Evolutionary conservation across 768 basidiomycete species (phyloP), one percentile per base, ranked within the genome.

Genomic region (Boletellus ananas): DNA sequence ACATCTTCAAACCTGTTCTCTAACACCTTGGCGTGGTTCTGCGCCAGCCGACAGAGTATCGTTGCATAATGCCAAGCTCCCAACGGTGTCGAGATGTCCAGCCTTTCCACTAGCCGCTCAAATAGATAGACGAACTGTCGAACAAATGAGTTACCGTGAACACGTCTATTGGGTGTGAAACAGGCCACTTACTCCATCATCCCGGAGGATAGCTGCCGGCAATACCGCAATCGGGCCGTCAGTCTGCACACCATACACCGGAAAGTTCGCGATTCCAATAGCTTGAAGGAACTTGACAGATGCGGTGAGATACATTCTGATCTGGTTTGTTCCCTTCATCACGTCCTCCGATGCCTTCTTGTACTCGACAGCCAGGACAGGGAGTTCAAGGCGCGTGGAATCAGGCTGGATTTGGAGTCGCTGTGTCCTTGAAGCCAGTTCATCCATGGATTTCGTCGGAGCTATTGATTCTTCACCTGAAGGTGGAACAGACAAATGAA

Each of bases 51-150:
- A 35, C 51, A 47, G 8, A 47, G 51, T 43, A 55, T 53, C 3
- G 50, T 47, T 0, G 51, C 45, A 5, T 54, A 47, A 36, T 53
- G 45, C 50, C 50, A 52, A 27, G 53, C 50, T 29, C 53, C 50
- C 5, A 47, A 3, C 0, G 50, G 45, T 33, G 50, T 52, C 5
- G 50, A 54, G 1, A 54, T 43, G 4, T 52, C 50, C 20, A 47
- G 6, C 23, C 7, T 34, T 17, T 54, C 50, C 9, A 46, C 53
- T 1, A 52, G n/a, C 5, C 50, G 41, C 3, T 54, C 50, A 10
- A 47, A 52, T 3, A 47, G 18, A 18, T 43, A 47, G 2, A 54
- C 50, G 1, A 47, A 52, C 50, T 52, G 9, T 17, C 25, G 0
- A 35, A 21, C 1, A 11, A 23, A 23, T 6, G 23, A 6, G 6